These are phyloP conservation scores for Syzygium oleosum DNA, from an alignment of 345 rosid genomes.

Conservation along the genomic window DNA sequence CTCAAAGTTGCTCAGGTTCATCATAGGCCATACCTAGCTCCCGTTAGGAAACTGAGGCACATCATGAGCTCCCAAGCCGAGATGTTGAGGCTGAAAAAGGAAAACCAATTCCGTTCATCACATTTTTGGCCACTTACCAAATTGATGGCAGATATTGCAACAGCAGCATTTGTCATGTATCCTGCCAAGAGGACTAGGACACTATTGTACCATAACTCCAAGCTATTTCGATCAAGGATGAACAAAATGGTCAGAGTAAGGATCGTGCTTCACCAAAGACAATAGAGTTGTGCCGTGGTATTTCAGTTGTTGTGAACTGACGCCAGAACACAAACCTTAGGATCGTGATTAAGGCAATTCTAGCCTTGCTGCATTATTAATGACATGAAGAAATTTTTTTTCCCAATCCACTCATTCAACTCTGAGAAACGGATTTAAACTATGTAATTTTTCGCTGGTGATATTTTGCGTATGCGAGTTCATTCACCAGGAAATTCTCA, in stretches of 20 bases:
- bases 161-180: slow-evolving; percentile 24
- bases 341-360: background rate
- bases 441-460: background rate
- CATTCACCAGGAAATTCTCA: background rate
- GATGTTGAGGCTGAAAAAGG: slow-evolving; percentile 26
- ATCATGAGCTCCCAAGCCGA: slow-evolving; percentile 22
- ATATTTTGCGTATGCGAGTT: background rate
- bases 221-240: slow-evolving; percentile 3
- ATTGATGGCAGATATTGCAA: slow-evolving; percentile 28
- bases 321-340: background rate
- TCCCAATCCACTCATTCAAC: background rate
- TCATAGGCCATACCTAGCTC: slow-evolving; percentile 17
- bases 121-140: background rate
- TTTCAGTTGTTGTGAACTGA: background rate
- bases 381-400: background rate
- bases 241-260: background rate
- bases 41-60: slow-evolving; percentile 25
- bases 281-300: background rate
- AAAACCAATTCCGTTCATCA: background rate
- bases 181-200: slow-evolving; percentile 26
- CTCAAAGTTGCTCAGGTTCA: background rate
- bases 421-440: background rate
- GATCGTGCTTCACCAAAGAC: background rate
- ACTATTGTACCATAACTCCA: slow-evolving; percentile 31
- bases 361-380: background rate